phyloP scores from a whole-genome alignment of 2,329 filamentous ascomycete genomes.

The Magnaporthiopsis poae region DNA sequence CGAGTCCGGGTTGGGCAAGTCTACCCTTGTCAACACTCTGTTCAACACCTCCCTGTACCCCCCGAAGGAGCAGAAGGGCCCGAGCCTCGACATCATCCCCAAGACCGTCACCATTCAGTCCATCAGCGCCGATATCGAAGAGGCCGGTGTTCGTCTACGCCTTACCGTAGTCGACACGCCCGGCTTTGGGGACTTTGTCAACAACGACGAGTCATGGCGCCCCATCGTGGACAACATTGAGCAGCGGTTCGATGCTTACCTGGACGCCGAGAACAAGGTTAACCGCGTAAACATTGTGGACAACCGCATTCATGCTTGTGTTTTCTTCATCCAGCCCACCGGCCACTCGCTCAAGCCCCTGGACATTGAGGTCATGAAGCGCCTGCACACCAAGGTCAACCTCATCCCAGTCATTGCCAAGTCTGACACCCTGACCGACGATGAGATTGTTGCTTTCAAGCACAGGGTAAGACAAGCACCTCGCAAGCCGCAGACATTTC shows the following conservation, averaged over 20 bases:
- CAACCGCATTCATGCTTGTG: conserved; percentile 96
- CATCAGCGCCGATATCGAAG: conserved; percentile 93
- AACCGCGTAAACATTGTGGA: conserved; percentile 99
- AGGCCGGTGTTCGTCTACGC: conserved; percentile 92
- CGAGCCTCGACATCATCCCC: conserved; percentile 93
- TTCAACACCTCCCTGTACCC: conserved; percentile 99
- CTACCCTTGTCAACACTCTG: conserved; percentile 94
- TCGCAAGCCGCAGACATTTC: neutral
- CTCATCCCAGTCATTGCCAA: conserved; percentile 98
- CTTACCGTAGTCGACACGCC: conserved; percentile 96
- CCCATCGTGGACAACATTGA: conserved; percentile 99
- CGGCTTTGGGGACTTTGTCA: conserved; percentile 97
- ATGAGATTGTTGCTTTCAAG: conserved; percentile 92
- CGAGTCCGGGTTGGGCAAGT: conserved; percentile 98
- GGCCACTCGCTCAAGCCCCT: conserved; percentile 96
- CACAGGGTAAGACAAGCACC: conserved; percentile 61
- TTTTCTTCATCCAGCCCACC: conserved; percentile 99
- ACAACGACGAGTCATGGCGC: conserved; percentile 99
- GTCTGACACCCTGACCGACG: conserved; percentile 93
- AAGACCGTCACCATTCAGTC: conserved; percentile 95
- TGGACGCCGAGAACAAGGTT: conserved; percentile 99
- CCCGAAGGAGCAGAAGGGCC: conserved; percentile 94
- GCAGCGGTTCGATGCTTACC: conserved; percentile 94
- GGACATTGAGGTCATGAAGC: conserved; percentile 98
- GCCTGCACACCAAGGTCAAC: conserved; percentile 99